phyloP scores from a whole-genome alignment of 2,329 filamentous ascomycete genomes.

The Nemania serpens region DNA sequence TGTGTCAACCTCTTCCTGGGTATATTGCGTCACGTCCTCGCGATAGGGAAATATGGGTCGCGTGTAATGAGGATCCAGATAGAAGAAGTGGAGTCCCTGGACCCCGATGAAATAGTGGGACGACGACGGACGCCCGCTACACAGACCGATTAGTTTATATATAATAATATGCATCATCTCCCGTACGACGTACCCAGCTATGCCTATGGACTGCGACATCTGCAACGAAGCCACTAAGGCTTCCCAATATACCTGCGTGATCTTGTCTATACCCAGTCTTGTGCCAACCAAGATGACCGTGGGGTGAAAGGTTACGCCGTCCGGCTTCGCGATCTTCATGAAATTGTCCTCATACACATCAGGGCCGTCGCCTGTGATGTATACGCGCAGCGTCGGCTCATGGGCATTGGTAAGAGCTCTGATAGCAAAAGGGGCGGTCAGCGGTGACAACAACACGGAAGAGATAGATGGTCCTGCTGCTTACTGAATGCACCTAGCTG shows the following conservation, averaged over 20 bases:
- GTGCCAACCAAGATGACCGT: slow-evolving; percentile 90
- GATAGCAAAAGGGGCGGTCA: slow-evolving; percentile 18
- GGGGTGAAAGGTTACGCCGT: slow-evolving; percentile 71
- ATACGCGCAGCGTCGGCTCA: slow-evolving; percentile 72
- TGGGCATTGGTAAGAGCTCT: slow-evolving; percentile 77
- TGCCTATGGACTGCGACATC: slow-evolving; percentile 91
- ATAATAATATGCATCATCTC: background rate
- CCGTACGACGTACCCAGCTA: slow-evolving; percentile 73
- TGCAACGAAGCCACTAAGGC: slow-evolving; percentile 84
- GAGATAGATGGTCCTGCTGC: slow-evolving; percentile 40
- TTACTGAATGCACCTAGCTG: slow-evolving; percentile 90
- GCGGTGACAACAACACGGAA: background rate
- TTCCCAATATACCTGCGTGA: slow-evolving; percentile 94
- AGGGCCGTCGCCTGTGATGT: slow-evolving; percentile 85
- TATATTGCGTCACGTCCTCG: slow-evolving; percentile 61
- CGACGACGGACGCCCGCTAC: slow-evolving; percentile 88
- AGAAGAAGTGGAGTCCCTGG: slow-evolving; percentile 80
- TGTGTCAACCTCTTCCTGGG: slow-evolving; percentile 73
- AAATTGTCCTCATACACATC: slow-evolving; percentile 94
- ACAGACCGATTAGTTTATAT: slow-evolving; percentile 21
- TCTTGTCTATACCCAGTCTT: slow-evolving; percentile 87
- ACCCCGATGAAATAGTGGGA: slow-evolving; percentile 69
- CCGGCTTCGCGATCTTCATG: slow-evolving; percentile 72
- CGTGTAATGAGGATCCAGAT: slow-evolving; percentile 91
- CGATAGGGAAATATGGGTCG: slow-evolving; percentile 73